A percentile compares a stretch with the other conserved stretches of the same genome.
These are phyloP conservation scores for Aspergillus sp. DNA, from an alignment of 2,329 filamentous ascomycete genomes.

Conservation along the genomic window DNA sequence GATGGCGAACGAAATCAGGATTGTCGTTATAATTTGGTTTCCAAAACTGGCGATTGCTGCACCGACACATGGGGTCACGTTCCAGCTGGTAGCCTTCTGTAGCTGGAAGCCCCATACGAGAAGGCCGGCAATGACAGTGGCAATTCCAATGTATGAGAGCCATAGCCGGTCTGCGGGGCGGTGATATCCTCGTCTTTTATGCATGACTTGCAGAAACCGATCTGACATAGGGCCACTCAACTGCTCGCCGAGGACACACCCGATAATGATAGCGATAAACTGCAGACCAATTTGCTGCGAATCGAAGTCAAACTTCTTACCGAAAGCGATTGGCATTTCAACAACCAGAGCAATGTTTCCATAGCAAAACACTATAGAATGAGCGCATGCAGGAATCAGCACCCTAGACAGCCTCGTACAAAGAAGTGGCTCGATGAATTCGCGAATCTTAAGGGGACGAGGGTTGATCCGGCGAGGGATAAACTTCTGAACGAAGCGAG, in stretches of 20 bases:
- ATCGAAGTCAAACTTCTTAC: slow-evolving; percentile 57
- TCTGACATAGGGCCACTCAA: slow-evolving; percentile 58
- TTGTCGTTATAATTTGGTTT: slow-evolving; percentile 63
- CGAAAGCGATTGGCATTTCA: slow-evolving; percentile 61
- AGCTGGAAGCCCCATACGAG: slow-evolving; percentile 58
- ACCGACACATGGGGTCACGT: slow-evolving; percentile 60
- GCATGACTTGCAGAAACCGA: slow-evolving; percentile 49
- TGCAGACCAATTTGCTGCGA: slow-evolving; percentile 60
- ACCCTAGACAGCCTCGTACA: slow-evolving; percentile 49
- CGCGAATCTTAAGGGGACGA: slow-evolving; percentile 44
- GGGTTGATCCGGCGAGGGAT: slow-evolving; percentile 51
- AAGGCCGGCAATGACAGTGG: slow-evolving; percentile 54
- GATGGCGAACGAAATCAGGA: slow-evolving; percentile 62
- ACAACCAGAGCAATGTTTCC: slow-evolving; percentile 56
- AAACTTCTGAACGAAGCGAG: slow-evolving; percentile 37
- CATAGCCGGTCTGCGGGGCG: slow-evolving; percentile 58
- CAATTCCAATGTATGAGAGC: slow-evolving; percentile 57
- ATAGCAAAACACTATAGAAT: slow-evolving; percentile 60
- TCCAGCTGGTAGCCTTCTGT: slow-evolving; percentile 52
- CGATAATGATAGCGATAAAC: slow-evolving; percentile 59
- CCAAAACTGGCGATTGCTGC: slow-evolving; percentile 56
- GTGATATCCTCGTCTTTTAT: slow-evolving; percentile 28
- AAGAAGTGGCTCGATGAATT: slow-evolving; percentile 54
- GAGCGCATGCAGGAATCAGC: slow-evolving; percentile 53
- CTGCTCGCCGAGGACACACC: slow-evolving; percentile 61